phyloP scores from a whole-genome alignment of 1,284 basidiomycete species.

The Ustilago trichophora region DNA sequence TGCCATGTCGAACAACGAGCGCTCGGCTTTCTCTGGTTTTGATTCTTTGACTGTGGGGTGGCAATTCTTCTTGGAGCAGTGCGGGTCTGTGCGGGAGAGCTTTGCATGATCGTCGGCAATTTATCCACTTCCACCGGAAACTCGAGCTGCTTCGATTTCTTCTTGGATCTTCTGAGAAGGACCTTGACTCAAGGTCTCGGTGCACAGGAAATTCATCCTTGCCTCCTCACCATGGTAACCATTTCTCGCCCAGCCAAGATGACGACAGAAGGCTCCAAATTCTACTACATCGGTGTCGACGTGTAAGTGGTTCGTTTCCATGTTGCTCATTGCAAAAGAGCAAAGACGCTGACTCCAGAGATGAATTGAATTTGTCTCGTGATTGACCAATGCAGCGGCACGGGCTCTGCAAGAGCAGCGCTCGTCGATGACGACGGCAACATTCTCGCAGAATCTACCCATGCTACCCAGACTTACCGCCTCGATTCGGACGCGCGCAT shows the following conservation, averaged over 20 bases:
- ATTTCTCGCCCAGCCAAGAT: not conserved
- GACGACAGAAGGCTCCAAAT: constrained; percentile 19
- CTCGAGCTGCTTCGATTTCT: not conserved
- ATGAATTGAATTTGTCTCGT: too few species aligned
- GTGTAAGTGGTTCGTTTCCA: constrained; percentile 68
- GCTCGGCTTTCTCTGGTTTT: too few species aligned
- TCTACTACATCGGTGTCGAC: constrained; percentile 72
- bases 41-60: not conserved
- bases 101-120: constrained; percentile 2
- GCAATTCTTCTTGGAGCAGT: not conserved
- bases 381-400: too few species aligned
- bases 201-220: too few species aligned
- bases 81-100: constrained; percentile 21
- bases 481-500: constrained; percentile 85
- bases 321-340: not conserved
- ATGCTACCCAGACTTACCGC: constrained; percentile 84
- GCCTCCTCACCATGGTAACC: not conserved
- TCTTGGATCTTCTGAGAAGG: not conserved
- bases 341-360: not conserved
- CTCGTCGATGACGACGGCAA: constrained; percentile 80
- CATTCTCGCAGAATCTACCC: constrained; percentile 79
- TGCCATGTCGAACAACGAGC: too few species aligned
- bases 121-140: constrained; percentile 16
- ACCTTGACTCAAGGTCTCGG: not conserved
- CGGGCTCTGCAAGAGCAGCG: constrained; percentile 89